Evolutionary conservation across 1,284 basidiomycete genomes (phyloP).

Genomic region (Rhodotorula sp.): DNA sequence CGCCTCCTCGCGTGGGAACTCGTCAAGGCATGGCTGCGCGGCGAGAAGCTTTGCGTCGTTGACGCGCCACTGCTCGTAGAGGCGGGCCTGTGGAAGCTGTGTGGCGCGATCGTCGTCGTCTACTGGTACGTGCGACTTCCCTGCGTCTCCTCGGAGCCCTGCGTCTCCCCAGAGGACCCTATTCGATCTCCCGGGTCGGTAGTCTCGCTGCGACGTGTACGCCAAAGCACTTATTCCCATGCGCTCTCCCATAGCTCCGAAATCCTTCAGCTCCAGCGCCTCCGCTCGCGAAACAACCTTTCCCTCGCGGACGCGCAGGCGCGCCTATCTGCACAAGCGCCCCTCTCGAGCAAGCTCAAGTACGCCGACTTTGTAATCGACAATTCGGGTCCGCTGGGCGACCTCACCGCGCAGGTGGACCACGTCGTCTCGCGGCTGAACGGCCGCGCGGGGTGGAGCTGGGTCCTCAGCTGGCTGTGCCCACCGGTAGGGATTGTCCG

Average conservation of each 20-base stretch:
- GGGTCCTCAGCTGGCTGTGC: conserved; percentile 73
- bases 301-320: conserved; percentile 61
- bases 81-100: conserved; percentile 80
- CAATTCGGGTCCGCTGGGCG: conserved; percentile 74
- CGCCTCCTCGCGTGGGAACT: conserved; percentile 60
- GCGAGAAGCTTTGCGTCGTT: conserved; percentile 75
- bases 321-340: conserved; percentile 77
- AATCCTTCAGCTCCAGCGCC: conserved; percentile 74
- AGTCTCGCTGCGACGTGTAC: too few species aligned
- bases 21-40: conserved; percentile 71
- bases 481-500: conserved; percentile 68
- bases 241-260: conserved; percentile 60
- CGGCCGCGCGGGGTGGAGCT: conserved; percentile 65
- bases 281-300: conserved; percentile 58
- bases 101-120: conserved; percentile 81
- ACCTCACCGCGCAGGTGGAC: conserved; percentile 71
- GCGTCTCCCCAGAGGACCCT: too few species aligned
- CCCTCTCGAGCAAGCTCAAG: conserved; percentile 73
- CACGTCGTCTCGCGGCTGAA: conserved; percentile 64
- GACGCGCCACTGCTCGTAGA: conserved; percentile 96
- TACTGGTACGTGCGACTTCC: conserved; percentile 67
- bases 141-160: background rate
- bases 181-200: too few species aligned
- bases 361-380: conserved; percentile 88
- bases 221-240: too few species aligned